These are phyloP conservation scores for Trametes coccinea DNA, from an alignment of 768 basidiomycete genomes.

Conservation along the genomic window DNA sequence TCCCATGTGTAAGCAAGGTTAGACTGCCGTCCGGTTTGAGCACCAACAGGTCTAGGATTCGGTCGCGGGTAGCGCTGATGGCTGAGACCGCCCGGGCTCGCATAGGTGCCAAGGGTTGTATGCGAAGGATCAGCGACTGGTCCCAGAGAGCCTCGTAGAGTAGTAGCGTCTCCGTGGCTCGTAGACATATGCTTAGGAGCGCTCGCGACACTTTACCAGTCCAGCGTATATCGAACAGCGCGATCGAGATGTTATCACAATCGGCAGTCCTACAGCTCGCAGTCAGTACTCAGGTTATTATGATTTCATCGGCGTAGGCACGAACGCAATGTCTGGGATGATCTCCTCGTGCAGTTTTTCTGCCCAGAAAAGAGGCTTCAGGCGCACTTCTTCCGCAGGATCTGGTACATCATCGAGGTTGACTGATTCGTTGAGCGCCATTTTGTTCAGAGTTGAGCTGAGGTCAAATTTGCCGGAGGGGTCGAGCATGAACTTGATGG, in stretches of 20 bases:
- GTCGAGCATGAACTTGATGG: constrained; percentile 12
- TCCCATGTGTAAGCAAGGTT: constrained; percentile 62
- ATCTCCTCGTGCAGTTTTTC: constrained; percentile 55
- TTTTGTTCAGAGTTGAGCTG: constrained; percentile 1
- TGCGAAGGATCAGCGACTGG: constrained; percentile 44
- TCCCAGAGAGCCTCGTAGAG: constrained; percentile 50
- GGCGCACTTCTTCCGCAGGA: constrained; percentile 31
- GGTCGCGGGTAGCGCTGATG: constrained; percentile 60
- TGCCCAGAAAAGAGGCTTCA: constrained; percentile 76
- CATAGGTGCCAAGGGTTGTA: constrained; percentile 39
- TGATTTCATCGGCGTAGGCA: neutral
- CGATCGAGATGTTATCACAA: constrained; percentile 53
- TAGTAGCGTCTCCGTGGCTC: constrained; percentile 43
- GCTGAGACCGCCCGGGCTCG: constrained; percentile 56
- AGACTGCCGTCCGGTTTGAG: constrained; percentile 58
- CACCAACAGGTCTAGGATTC: constrained; percentile 69
- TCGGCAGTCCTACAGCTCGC: constrained; percentile 18
- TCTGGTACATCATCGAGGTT: constrained; percentile 22
- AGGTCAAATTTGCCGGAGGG: constrained; percentile 10
- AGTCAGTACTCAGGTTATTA: neutral
- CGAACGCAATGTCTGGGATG: constrained; percentile 52
- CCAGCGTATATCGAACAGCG: constrained; percentile 65
- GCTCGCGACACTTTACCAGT: constrained; percentile 55
- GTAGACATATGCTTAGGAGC: constrained; percentile 57
- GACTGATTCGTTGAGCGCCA: neutral